These are phyloP conservation scores for Colletotrichum cordylinicola DNA, from an alignment of 2,329 filamentous ascomycete species.

Conservation along the genomic window DNA sequence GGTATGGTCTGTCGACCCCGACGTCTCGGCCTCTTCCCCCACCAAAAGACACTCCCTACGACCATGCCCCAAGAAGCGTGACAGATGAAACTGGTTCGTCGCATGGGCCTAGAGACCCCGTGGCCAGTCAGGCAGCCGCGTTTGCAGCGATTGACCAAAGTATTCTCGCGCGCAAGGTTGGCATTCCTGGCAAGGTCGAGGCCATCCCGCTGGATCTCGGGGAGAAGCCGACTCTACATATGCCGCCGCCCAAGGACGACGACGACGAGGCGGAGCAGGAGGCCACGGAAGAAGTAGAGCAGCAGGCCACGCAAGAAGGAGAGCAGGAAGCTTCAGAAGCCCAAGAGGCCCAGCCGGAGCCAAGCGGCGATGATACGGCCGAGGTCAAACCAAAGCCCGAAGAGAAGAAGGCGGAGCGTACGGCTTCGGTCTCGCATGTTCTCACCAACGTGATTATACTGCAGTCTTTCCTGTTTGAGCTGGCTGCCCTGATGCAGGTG, in stretches of 20 bases:
- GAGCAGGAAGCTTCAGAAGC: constrained; percentile 14
- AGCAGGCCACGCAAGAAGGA: constrained; percentile 23
- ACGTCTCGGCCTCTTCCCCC: constrained; percentile 40
- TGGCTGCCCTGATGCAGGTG: constrained; percentile 77
- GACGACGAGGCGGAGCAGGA: constrained; percentile 33
- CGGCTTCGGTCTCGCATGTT: constrained; percentile 76
- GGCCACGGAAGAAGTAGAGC: constrained; percentile 25
- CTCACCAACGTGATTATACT: constrained; percentile 81
- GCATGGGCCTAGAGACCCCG: constrained; percentile 26
- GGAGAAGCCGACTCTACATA: constrained; percentile 28
- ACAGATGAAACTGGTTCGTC: constrained; percentile 24
- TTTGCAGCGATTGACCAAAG: constrained; percentile 70
- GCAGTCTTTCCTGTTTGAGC: constrained; percentile 80
- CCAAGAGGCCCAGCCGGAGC: constrained; percentile 21
- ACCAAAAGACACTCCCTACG: constrained; percentile 49
- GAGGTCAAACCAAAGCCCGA: constrained; percentile 28
- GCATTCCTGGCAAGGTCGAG: constrained; percentile 49
- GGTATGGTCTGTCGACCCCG: constrained; percentile 35
- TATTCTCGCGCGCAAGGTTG: constrained; percentile 61
- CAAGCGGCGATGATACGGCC: constrained; percentile 23
- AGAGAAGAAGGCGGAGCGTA: constrained; percentile 35
- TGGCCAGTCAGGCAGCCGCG: constrained; percentile 60
- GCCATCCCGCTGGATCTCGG: constrained; percentile 55
- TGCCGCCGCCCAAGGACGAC: constrained; percentile 23
- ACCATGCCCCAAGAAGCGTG: constrained; percentile 36